Percentiles rank a stretch among this genome's conserved stretches.
Evolutionary conservation across 371 early-diverging fungal genomes (phyloP).

Genomic region (Syncephalastrum racemosum): DNA sequence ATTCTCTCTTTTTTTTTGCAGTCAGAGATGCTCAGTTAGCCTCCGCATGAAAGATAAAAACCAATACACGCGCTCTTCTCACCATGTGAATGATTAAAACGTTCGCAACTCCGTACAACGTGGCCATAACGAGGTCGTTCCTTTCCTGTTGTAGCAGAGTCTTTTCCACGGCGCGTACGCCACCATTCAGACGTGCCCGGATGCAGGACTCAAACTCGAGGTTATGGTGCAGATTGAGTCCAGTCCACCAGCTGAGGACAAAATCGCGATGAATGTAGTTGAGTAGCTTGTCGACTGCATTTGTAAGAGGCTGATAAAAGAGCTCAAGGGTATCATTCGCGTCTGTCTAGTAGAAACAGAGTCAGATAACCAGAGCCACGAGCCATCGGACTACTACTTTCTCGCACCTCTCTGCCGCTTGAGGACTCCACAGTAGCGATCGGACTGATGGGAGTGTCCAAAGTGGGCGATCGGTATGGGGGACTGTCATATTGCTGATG

Average conservation of each 20-base stretch:
- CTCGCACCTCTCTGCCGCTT: too few relatives aligned
- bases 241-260: slow-evolving; percentile 52
- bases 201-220: slow-evolving; percentile 28
- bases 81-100: slow-evolving; percentile 57
- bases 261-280: slow-evolving; percentile 50
- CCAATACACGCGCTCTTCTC: slow-evolving; percentile 2
- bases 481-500: too few relatives aligned
- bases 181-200: slow-evolving; percentile 31
- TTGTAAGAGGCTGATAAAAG: slow-evolving; percentile 36
- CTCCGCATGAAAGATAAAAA: neutral
- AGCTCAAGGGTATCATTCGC: slow-evolving; percentile 16
- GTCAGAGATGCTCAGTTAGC: too few relatives aligned
- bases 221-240: slow-evolving; percentile 30
- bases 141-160: slow-evolving; percentile 44
- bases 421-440: too few relatives aligned
- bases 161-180: slow-evolving; percentile 35
- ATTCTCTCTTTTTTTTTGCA: slow-evolving; percentile 34
- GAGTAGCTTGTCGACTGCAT: slow-evolving; percentile 34
- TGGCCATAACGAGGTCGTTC: slow-evolving; percentile 51
- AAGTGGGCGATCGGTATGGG: too few relatives aligned
- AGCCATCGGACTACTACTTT: too few relatives aligned
- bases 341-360: too few relatives aligned
- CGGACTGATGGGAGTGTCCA: too few relatives aligned
- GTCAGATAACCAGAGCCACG: too few relatives aligned
- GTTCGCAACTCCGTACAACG: slow-evolving; percentile 48